Evolutionary conservation across 108 stramenopile genomes (phyloP), one percentile per base, ranked within the genome.

Genomic region (Discostella pseudostelligera): DNA sequence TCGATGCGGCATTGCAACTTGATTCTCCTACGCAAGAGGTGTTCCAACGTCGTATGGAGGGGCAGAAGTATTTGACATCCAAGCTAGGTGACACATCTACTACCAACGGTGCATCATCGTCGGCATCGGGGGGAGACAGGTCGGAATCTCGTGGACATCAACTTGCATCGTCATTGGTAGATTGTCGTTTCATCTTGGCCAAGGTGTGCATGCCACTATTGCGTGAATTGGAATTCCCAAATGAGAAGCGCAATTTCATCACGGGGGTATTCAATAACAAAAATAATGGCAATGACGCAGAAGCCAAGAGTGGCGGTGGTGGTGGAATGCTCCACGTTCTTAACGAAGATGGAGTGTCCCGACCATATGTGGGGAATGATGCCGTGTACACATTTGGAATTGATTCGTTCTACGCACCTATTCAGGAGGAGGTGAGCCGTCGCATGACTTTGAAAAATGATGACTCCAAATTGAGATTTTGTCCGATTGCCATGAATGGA

Each of bases 121-220:
- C n/a, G n/a, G n/a, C 32, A 3, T 32, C 32, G 32, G 32, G 32
- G 32, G 32, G 32, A 32, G 32, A 32, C 32, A 32, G 5, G 32
- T 4, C 32, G 4, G 5, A 32, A 32, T 32, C 32, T 5, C 57
- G 48, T 25, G 65, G 65, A 2, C 17, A 36, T 22, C 62, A 42
- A 17, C 59, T 78, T 7, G 56, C 72, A 32, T 10, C 67, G 6
- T 62, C 68, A 17, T 32, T 82, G 49, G 81, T 82, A 0, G 81
- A 82, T 46, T 82, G 81, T 40, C 54, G 81, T 1, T 82, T 82
- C 58, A 45, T 76, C 2, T 39, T 82, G 28, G 72, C 77, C 11
- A 82, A 82, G 54, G 81, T 82, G 7, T 74, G 66, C 39, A 78
- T 82, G 77, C 81, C 81, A 0, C 44, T 82, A 11, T 29, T 82